These are phyloP conservation scores for Pistacia integerrima DNA, from an alignment of 345 rosid species.

Conservation along the genomic window DNA sequence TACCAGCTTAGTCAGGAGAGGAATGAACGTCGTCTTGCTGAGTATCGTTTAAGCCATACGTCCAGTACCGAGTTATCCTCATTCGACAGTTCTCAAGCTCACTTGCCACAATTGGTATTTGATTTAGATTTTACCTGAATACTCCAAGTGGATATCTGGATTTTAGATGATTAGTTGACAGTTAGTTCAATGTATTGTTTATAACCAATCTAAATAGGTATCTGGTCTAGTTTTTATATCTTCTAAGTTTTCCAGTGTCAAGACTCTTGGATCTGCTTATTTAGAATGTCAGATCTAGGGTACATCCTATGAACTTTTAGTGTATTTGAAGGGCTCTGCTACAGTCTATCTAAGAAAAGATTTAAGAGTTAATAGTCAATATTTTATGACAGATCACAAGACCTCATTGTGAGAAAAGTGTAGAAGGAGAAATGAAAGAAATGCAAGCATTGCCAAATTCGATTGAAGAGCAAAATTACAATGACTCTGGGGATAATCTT, in stretches of 20 bases:
- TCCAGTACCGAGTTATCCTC: constrained; percentile 36
- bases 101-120: constrained; percentile 32
- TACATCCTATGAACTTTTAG: not conserved
- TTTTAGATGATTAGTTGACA: not conserved
- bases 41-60: constrained; percentile 55
- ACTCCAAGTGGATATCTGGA: not conserved
- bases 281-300: not conserved
- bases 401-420: constrained; percentile 29
- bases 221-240: not conserved
- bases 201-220: not conserved
- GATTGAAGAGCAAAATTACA: constrained; percentile 22
- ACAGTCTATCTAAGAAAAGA: not conserved
- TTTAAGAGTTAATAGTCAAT: constrained; percentile 4
- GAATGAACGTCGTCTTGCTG: constrained; percentile 67
- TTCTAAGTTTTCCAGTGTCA: not conserved
- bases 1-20: constrained; percentile 82
- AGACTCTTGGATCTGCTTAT: not conserved
- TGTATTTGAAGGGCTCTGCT: constrained; percentile 8
- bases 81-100: constrained; percentile 28
- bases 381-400: constrained; percentile 34
- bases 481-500: constrained; percentile 39
- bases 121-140: not conserved
- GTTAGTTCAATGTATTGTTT: not conserved
- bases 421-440: constrained; percentile 26
- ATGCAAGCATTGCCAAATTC: constrained; percentile 16